Evolutionary conservation across 495 filamentous ascomycete genomes (phyloP), one percentile per base, ranked within the genome.

Genomic region (Neurospora discreta): DNA sequence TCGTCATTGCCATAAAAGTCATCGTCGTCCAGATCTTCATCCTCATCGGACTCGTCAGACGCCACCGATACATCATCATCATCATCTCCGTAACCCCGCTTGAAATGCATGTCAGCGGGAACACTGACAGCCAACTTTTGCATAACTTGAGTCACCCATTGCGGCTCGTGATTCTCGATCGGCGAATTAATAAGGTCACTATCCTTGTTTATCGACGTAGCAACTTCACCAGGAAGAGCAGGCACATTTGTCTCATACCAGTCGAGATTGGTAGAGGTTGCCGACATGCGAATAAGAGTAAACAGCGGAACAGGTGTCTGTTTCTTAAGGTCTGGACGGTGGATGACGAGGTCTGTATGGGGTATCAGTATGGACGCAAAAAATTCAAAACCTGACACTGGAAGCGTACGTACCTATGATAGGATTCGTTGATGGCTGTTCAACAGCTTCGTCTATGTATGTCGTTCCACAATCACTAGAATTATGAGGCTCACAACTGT

Each of bases 201-300:
- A 65, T 65, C 26, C 52, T 9, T 70, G 70, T 1, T 74, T 39
- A 23, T 69, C 71, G 5, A 41, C 6, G 41, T 38, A 4, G 73
- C 70, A 41, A 81, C 74, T 30, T 70, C 74, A 0, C 75, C 68
- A 3, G 76, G 60, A 16, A 77, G 73, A 16, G 52, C 52, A 9
- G 52, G 52, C 26, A 81, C 67, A 70, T 85, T 86, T 11, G 79
- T 84, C 52, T 85, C 79, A 69, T 80, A 82, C 84, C 83, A 86
- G 65, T 77, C 76, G 1, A 76, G 71, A 68, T 83, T 85, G 23
- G 80, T 81, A 36, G 82, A 73, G 3, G 83, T 85, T 10, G 83
- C 84, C 0, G 84, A 85, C 39, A 81, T 74, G 23, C 84, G 82
- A n/a, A 83, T 75, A 11, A 83, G 77, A 1, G 84, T 82, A 71